A percentile compares a stretch with the other conserved stretches of the same genome.
phyloP scores from a whole-genome alignment of 2,329 filamentous ascomycete genomes.

The Colletotrichum tamarilloi region DNA sequence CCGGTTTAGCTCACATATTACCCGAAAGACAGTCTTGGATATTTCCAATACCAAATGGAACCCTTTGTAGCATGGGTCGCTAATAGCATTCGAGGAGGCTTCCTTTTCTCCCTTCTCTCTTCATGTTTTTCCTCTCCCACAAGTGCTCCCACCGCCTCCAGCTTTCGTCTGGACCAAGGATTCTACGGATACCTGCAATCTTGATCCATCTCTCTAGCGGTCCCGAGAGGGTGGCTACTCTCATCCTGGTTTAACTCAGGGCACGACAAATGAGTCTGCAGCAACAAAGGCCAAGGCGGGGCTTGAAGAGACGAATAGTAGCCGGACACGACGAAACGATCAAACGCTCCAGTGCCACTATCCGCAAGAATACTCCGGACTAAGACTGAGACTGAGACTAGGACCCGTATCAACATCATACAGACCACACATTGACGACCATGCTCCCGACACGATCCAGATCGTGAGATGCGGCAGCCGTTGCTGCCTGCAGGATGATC shows the following conservation, averaged over 20 bases:
- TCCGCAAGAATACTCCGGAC: background rate
- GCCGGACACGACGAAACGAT: constrained; percentile 15
- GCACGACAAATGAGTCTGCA: constrained; percentile 1
- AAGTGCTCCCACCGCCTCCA: background rate
- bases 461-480: background rate
- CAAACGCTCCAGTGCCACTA: background rate
- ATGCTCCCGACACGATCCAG: background rate
- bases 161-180: background rate
- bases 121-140: background rate
- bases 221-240: background rate
- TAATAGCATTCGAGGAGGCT: background rate
- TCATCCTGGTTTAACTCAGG: background rate
- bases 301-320: background rate
- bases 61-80: too few relatives aligned
- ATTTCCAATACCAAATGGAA: background rate
- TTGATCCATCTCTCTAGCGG: background rate
- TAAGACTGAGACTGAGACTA: too few relatives aligned
- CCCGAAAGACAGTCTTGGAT: background rate
- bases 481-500: background rate
- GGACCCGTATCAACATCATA: too few relatives aligned
- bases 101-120: background rate
- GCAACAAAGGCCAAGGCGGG: constrained; percentile 4
- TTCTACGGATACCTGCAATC: too few relatives aligned
- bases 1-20: background rate
- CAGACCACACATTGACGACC: too few relatives aligned